Conservation (phyloP, 441 rosid species). For the Daphne laureola region DNA sequence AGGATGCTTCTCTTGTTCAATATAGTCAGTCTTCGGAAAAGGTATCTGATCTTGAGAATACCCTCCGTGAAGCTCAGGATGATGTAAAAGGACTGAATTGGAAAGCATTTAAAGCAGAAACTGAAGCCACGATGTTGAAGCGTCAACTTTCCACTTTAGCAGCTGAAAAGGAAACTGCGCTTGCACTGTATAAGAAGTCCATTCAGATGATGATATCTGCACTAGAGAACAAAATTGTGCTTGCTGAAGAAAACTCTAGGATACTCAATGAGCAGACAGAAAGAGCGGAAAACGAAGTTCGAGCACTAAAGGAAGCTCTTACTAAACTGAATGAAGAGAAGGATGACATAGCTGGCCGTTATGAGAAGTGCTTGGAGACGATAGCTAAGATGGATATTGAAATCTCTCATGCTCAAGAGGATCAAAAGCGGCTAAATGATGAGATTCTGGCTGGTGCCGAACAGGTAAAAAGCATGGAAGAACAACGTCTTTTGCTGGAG, state of each 20-base stretch:
- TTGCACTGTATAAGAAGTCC: conserved; percentile 44
- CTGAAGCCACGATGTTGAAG: conserved; percentile 40
- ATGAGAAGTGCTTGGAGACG: conserved; percentile 49
- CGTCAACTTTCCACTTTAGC: conserved; percentile 38
- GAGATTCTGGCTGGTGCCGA: conserved; percentile 52
- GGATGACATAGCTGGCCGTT: conserved; percentile 31
- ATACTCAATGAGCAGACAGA: conserved; percentile 42
- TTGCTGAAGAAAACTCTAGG: conserved; percentile 46
- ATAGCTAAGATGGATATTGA: conserved; percentile 62
- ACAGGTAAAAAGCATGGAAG: conserved; percentile 63
- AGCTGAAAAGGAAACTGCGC: conserved; percentile 7
- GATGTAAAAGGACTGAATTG: conserved; percentile 27
- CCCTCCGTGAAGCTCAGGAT: conserved; percentile 26
- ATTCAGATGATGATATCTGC: conserved; percentile 41
- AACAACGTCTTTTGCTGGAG: conserved; percentile 45
- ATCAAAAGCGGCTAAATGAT: conserved; percentile 44
- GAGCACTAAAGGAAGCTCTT: conserved; percentile 38
- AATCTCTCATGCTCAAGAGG: conserved; percentile 47
- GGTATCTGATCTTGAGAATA: conserved; percentile 36
- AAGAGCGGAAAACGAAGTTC: conserved; percentile 56
- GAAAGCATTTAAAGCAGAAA: conserved; percentile 40
- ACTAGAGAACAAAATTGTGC: conserved; percentile 50
- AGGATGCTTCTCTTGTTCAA: conserved; percentile 41
- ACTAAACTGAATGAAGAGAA: conserved; percentile 42
- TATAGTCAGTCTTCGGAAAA: conserved; percentile 41